Conservation (phyloP, 2,329 filamentous ascomycete genomes). For the Neoarthrinium moseri region DNA sequence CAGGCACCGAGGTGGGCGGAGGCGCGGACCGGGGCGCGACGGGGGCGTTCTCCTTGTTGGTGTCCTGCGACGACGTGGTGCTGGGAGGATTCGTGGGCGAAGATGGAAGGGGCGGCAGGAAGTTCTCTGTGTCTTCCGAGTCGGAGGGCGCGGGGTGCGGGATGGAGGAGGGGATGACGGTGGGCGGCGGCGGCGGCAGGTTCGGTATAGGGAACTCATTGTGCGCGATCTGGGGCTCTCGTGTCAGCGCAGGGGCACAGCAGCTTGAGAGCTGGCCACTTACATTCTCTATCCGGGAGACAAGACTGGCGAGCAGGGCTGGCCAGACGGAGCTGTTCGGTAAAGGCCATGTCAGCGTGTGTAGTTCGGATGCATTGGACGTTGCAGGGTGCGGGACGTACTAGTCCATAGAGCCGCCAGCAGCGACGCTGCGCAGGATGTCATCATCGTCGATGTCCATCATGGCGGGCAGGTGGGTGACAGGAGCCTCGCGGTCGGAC, state of each 20-base stretch:
- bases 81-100: constrained; percentile 37
- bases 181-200: constrained; percentile 40
- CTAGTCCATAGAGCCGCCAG: constrained; percentile 54
- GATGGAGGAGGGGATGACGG: constrained; percentile 23
- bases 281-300: constrained; percentile 50
- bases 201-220: constrained; percentile 73
- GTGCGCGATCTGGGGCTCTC: constrained; percentile 62
- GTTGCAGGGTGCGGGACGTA: too few species aligned
- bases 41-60: constrained; percentile 65
- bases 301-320: constrained; percentile 32
- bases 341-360: too few species aligned
- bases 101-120: constrained; percentile 43
- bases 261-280: constrained; percentile 6
- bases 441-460: constrained; percentile 60
- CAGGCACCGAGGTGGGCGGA: constrained; percentile 32
- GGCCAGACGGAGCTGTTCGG: constrained; percentile 35
- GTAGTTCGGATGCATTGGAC: too few species aligned
- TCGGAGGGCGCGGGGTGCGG: constrained; percentile 35
- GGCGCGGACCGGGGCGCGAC: constrained; percentile 24
- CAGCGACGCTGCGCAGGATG: constrained; percentile 45
- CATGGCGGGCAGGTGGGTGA: constrained; percentile 21
- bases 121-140: constrained; percentile 35
- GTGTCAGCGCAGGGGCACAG: constrained; percentile 12
- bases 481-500: too few species aligned
- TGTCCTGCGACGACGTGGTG: constrained; percentile 49